Conservation (phyloP, 257 asterid genomes). For the Avicennia marina region DNA sequence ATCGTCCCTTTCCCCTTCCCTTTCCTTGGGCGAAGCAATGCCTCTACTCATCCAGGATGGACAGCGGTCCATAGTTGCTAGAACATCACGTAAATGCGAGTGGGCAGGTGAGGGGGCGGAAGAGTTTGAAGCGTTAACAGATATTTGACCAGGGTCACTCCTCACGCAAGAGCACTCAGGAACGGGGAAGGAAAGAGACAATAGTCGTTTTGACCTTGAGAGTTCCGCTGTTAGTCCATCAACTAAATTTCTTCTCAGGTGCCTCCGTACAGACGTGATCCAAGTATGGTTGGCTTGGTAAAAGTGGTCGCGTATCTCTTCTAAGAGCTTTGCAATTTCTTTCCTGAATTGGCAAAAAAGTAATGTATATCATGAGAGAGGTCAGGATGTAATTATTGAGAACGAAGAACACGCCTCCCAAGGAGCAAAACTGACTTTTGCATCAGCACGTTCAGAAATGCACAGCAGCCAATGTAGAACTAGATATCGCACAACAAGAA, state of each 20-base stretch:
- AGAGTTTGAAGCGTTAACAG: constrained; percentile 16
- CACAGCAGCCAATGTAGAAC: too few relatives aligned
- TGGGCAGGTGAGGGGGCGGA: constrained; percentile 31
- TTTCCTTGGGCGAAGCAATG: constrained; percentile 23
- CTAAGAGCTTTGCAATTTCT: constrained; percentile 48
- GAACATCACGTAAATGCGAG: constrained; percentile 29
- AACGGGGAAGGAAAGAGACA: constrained; percentile 75
- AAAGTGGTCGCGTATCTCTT: constrained; percentile 58
- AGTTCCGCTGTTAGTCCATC: constrained; percentile 53
- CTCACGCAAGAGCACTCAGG: constrained; percentile 79
- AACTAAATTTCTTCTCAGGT: constrained; percentile 45
- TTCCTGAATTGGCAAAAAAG: constrained; percentile 39
- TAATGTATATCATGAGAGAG: background rate
- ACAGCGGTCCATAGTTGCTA: constrained; percentile 44
- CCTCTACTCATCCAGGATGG: constrained; percentile 63
- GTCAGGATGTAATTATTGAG: background rate
- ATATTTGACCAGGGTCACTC: constrained; percentile 20
- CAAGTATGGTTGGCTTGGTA: constrained; percentile 84
- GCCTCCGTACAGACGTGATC: constrained; percentile 59
- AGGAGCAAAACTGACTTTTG: too few relatives aligned
- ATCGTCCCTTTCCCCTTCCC: constrained; percentile 52
- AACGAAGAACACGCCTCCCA: too few relatives aligned
- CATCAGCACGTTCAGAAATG: too few relatives aligned
- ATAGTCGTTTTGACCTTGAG: constrained; percentile 39
- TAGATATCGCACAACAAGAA: too few relatives aligned